Base-by-base conservation (phyloP, 2,329 filamentous ascomycete species). In the Ceratocystis variospora region DNA sequence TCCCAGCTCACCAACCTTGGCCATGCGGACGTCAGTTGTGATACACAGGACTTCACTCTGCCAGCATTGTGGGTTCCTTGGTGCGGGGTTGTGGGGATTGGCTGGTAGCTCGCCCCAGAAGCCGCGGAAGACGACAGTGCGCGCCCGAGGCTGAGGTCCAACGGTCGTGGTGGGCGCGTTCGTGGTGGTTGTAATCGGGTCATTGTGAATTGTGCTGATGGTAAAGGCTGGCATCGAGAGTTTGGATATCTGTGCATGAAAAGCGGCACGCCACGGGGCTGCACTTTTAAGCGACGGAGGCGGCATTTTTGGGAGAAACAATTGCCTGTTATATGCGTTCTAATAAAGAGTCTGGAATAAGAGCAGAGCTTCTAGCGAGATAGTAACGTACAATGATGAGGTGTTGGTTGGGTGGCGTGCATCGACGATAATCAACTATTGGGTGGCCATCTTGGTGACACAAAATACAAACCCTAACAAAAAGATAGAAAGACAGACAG, bases 11-110 rank as follows among this genome's bases (percentile, higher is more conserved):
- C 79, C 78, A 0, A 88, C 79, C 78, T 97, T 97, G 68, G 86
- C 82, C 90, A 95, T 96, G 59, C 93, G 84, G 7, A 83, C 84
- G 74, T 97, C 94, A 0, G 91, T 96, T 0, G 93, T 96, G 72
- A 96, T 87, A 0, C 88, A 87, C 2, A 88, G 82, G 71, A 93
- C 78, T 70, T 97, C 91, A 71, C 84, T 90, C 72, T 88, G 86
- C 73, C 83, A 96, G 0, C 75, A 62, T 33, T 77, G 70, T 3
- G 88, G 86, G 74, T 96, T 96, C 69, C 80, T 79, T 69, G 84
- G 80, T 2, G 89, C 87, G 44, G 83, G 77, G 75, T 94, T 93
- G 74, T 86, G 84, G 55, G 84, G 82, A 75, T 92, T 89, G 64
- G 79, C 79, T 3, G 87, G 86, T 0, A 96, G 79, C 66, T 82